These are phyloP conservation scores for Lodderomyces orthopsilosis DNA, from an alignment of 1,139 yeast species.

Conservation along the genomic window DNA sequence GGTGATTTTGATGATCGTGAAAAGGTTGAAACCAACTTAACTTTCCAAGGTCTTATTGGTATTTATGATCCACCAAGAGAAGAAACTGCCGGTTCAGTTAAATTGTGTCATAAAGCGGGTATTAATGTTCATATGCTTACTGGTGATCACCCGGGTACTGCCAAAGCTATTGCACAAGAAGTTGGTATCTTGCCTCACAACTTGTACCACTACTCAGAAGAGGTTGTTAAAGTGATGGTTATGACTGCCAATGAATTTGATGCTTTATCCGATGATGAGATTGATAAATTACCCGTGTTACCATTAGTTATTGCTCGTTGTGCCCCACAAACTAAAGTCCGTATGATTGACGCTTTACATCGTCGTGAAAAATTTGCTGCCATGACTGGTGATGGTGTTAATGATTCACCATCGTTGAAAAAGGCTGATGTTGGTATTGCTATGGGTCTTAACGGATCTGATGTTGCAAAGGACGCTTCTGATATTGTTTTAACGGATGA, in stretches of 20 bases:
- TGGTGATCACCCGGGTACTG: constrained; percentile 84
- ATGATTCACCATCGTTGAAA: constrained; percentile 79
- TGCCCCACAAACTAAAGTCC: constrained; percentile 81
- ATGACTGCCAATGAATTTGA: constrained; percentile 80
- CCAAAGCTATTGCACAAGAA: constrained; percentile 77
- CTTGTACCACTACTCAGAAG: constrained; percentile 58
- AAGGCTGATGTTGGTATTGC: constrained; percentile 86
- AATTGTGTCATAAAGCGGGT: constrained; percentile 70
- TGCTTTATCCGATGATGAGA: constrained; percentile 55
- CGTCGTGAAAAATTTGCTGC: constrained; percentile 70
- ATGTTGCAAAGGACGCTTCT: constrained; percentile 97
- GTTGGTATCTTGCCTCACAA: constrained; percentile 80
- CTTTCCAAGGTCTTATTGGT: constrained; percentile 70
- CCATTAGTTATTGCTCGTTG: constrained; percentile 83
- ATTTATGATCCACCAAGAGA: constrained; percentile 81
- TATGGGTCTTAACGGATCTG: constrained; percentile 96
- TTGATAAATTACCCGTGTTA: constrained; percentile 65
- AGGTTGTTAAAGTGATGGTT: constrained; percentile 63
- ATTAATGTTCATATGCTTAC: constrained; percentile 83
- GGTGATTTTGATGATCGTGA: constrained; percentile 40
- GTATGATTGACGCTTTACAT: constrained; percentile 81
- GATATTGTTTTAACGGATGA: constrained; percentile 97
- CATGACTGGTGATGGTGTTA: constrained; percentile 89
- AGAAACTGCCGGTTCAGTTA: constrained; percentile 68
- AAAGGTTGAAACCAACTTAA: constrained; percentile 51